Percentiles rank a stretch among this genome's conserved stretches.
Conservation (phyloP, 768 basidiomycete species). For the Lenzites betulinus region DNA sequence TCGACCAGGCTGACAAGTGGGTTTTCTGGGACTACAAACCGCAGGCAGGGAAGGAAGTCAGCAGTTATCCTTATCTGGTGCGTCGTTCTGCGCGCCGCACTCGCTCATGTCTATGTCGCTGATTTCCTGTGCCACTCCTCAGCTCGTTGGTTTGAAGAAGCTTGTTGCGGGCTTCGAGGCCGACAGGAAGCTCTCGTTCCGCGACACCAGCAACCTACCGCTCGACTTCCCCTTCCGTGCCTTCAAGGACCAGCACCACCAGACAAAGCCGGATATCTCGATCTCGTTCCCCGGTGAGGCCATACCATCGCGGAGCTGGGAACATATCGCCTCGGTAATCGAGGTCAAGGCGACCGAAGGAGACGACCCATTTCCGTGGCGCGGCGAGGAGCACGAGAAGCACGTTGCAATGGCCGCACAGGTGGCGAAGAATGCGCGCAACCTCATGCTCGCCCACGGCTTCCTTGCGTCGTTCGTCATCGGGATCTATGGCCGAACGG, state of each 20-base stretch:
- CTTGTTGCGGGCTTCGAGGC: not conserved
- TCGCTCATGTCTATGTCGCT: no score
- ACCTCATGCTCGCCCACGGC: constrained; percentile 14
- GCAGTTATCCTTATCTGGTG: not conserved
- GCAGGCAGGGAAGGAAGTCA: not conserved
- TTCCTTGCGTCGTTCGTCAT: constrained; percentile 12
- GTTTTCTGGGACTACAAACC: not conserved
- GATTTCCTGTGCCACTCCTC: no score
- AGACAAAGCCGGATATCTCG: constrained; percentile 4
- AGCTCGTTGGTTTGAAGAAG: not conserved
- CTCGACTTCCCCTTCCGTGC: not conserved
- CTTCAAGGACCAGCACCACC: constrained; percentile 2
- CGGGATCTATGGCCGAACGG: constrained; percentile 11
- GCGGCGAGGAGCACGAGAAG: not conserved
- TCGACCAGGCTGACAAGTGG: not conserved
- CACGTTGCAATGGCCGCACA: not conserved
- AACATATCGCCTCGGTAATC: constrained; percentile 9
- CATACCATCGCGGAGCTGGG: not conserved
- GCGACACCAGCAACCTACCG: not conserved
- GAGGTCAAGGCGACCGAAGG: not conserved
- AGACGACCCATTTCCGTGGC: not conserved
- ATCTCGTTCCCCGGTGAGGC: constrained; percentile 1
- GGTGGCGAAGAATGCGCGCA: constrained; percentile 16
- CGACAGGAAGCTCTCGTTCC: not conserved
- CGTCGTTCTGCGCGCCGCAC: not conserved